A percentile compares a stretch with the other conserved stretches of the same genome.
These are phyloP conservation scores for Xylaria acuta DNA, from an alignment of 495 filamentous ascomycete genomes.

Conservation along the genomic window DNA sequence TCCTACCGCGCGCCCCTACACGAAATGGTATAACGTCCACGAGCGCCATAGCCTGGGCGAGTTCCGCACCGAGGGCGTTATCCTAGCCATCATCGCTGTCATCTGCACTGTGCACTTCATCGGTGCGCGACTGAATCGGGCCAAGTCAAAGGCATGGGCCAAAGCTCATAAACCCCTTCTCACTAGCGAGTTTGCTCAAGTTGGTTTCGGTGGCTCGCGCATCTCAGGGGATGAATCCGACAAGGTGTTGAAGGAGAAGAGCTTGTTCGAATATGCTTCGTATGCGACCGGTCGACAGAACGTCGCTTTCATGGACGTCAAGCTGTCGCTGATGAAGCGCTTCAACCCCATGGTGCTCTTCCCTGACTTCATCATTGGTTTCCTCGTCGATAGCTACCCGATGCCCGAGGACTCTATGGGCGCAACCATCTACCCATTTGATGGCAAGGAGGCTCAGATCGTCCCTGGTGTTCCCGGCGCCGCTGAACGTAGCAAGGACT, in stretches of 20 bases:
- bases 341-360: slow-evolving; percentile 83
- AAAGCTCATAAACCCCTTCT: slow-evolving; percentile 72
- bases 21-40: slow-evolving; percentile 96
- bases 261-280: slow-evolving; percentile 78
- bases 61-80: slow-evolving; percentile 85
- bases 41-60: slow-evolving; percentile 82
- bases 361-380: slow-evolving; percentile 69
- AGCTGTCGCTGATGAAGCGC: slow-evolving; percentile 81
- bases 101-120: slow-evolving; percentile 81
- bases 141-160: slow-evolving; percentile 82
- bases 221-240: slow-evolving; percentile 56
- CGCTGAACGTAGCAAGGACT: slow-evolving; percentile 60
- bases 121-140: slow-evolving; percentile 80
- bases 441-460: slow-evolving; percentile 81
- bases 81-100: slow-evolving; percentile 73
- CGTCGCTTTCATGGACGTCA: slow-evolving; percentile 85
- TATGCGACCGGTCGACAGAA: slow-evolving; percentile 97
- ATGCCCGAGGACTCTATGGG: slow-evolving; percentile 73
- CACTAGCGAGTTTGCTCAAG: slow-evolving; percentile 82
- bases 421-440: slow-evolving; percentile 82
- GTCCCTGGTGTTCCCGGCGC: slow-evolving; percentile 66
- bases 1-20: slow-evolving; percentile 67
- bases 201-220: slow-evolving; percentile 71
- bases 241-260: slow-evolving; percentile 78
- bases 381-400: slow-evolving; percentile 79